Conservation (phyloP, 352 stramenopile species). For the Blastocystis sp. region DNA sequence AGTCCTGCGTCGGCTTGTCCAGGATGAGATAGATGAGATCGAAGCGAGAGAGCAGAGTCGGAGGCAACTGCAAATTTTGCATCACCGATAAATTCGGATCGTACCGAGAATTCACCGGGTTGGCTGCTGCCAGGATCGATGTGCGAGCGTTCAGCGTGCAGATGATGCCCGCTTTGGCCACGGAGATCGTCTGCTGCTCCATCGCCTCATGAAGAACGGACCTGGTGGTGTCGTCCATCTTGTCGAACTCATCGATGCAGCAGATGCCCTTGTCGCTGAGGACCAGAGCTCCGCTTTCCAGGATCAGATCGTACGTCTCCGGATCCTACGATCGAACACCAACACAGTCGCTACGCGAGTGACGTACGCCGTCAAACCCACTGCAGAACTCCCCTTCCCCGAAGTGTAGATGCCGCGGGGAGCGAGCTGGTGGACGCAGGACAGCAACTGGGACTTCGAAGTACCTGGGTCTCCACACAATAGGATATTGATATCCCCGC, state of each 20-base stretch:
- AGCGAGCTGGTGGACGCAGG: constrained; percentile 76
- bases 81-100: constrained; percentile 94
- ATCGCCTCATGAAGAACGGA: constrained; percentile 98
- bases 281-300: constrained; percentile 88
- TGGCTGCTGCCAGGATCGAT: constrained; percentile 95
- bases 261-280: constrained; percentile 93
- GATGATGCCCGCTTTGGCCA: constrained; percentile 96
- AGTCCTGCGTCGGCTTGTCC: constrained; percentile 85
- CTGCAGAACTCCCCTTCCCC: constrained; percentile 91
- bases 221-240: constrained; percentile 93
- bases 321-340: constrained; percentile 73
- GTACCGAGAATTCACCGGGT: constrained; percentile 95
- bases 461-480: constrained; percentile 94
- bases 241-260: constrained; percentile 99
- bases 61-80: constrained; percentile 95
- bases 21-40: constrained; percentile 99
- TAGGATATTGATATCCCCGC: constrained; percentile 95
- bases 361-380: constrained; percentile 92
- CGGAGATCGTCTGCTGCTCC: constrained; percentile 94
- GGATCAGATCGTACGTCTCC: constrained; percentile 91
- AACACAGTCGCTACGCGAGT: constrained; percentile 59
- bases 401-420: constrained; percentile 96
- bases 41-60: constrained; percentile 93
- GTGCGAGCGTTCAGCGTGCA: constrained; percentile 92
- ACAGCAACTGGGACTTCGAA: constrained; percentile 94